Base-by-base conservation (phyloP, 2,329 filamentous ascomycete species). In the Zymoseptoria tritici region DNA sequence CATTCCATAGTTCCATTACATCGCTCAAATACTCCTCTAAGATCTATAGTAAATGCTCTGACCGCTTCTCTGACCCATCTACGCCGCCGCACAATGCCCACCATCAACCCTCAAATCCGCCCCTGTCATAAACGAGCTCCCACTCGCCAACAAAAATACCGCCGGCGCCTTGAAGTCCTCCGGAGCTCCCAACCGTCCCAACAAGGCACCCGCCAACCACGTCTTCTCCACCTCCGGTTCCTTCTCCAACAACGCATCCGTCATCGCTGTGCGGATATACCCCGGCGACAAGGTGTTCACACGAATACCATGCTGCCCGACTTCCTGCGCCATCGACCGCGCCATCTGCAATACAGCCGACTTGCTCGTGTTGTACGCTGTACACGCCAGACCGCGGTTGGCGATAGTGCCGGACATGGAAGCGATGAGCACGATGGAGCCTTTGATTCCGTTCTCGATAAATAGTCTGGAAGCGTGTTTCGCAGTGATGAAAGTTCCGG, bases 31-130 rank as follows among this genome's bases (percentile, higher is more conserved):
- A 3, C 5, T 13, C 16, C 2, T 7, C 13, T 9, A 7, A 46
- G n/a, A n/a, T 46, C 36, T n/a, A 2, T 6, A 4, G n/a, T 2
- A 46, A 6, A n/a, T n/a, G 11, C 36, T 46, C 4, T 16, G 11
- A 46, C 36, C 36, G 3, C 11, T 7, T 3, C 5, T 46, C 36
- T 16, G 1, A 46, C 3, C 6, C 24, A 21, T 29, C 54, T 55
- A 67, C 8, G 66, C 66, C 55, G 64, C 60, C 20, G 65, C 65
- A 55, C 60, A 62, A 52, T 91, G 87, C 0, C 88, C 88, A 9
- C 88, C 88, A 69, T 91, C 88, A 54, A 90, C 86, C 31, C 86
- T 76, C 70, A 91, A 70, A 65, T 89, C 86, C 36, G 83, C 81
- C 0, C 84, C 86, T 0, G 86, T 89, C 85, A 89, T 88, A 70